A percentile compares a stretch with the other conserved stretches of the same genome.
phyloP scores from a whole-genome alignment of 1,284 basidiomycete species.

The Ustilago lituana region DNA sequence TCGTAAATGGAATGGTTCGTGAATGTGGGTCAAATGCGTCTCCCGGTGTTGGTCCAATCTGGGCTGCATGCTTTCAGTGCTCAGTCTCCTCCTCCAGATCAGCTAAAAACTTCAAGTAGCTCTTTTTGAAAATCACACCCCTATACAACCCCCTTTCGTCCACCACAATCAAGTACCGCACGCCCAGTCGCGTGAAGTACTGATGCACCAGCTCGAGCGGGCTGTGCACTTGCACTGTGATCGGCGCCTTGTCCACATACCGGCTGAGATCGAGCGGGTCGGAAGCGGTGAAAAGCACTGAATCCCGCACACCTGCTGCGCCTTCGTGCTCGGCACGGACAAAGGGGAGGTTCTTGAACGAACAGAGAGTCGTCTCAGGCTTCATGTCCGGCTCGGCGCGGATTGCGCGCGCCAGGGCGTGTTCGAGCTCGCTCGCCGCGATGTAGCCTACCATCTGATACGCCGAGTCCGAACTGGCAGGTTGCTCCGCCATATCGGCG shows the following conservation, averaged over 20 bases:
- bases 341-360: slow-evolving; percentile 50
- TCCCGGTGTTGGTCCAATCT: no score
- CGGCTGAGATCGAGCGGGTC: slow-evolving; percentile 79
- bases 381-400: slow-evolving; percentile 18
- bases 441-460: slow-evolving; percentile 88
- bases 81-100: slow-evolving; percentile 27
- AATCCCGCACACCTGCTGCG: slow-evolving; percentile 37
- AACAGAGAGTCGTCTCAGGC: slow-evolving; percentile 18
- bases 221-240: slow-evolving; percentile 82
- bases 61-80: background rate
- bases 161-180: slow-evolving; percentile 73
- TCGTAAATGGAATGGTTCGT: no score
- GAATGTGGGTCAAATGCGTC: no score
- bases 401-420: slow-evolving; percentile 71
- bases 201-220: slow-evolving; percentile 89
- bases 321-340: slow-evolving; percentile 33
- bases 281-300: slow-evolving; percentile 26
- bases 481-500: slow-evolving; percentile 25
- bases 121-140: slow-evolving; percentile 91
- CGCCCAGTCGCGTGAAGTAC: slow-evolving; percentile 59
- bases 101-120: slow-evolving; percentile 60
- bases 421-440: slow-evolving; percentile 89
- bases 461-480: background rate
- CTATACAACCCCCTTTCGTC: slow-evolving; percentile 85
- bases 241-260: slow-evolving; percentile 90